These are phyloP conservation scores for Rhizophlyctis rosea DNA, from an alignment of 192 early-diverging fungal species.

Conservation along the genomic window DNA sequence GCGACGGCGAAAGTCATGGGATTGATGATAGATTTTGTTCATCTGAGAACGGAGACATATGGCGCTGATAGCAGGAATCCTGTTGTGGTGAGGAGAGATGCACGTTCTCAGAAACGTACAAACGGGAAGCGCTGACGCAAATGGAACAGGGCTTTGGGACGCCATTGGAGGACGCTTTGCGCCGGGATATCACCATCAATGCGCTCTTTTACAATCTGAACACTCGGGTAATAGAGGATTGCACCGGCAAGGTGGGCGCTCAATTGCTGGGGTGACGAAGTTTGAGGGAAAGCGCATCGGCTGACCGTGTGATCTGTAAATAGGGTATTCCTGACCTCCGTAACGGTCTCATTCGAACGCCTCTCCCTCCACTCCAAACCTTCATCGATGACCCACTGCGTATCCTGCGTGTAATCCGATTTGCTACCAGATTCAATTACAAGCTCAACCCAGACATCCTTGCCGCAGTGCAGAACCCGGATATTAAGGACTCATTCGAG, in stretches of 20 bases:
- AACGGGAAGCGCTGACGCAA: neutral
- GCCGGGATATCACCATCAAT: conserved; percentile 98
- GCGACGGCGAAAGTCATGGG: conserved; percentile 83
- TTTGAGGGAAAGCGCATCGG: too few relatives aligned
- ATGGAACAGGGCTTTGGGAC: conserved; percentile 69
- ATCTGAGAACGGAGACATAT: conserved; percentile 91
- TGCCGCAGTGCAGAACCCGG: conserved; percentile 49
- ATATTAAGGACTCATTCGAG: conserved; percentile 64
- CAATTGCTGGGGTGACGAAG: too few relatives aligned
- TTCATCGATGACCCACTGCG: conserved; percentile 95
- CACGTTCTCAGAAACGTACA: neutral
- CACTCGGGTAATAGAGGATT: conserved; percentile 41
- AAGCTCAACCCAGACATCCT: conserved; percentile 65
- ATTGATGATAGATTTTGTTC: conserved; percentile 88
- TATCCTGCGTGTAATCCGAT: conserved; percentile 88
- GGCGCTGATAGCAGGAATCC: conserved; percentile 79
- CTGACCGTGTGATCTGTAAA: neutral
- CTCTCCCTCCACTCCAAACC: conserved; percentile 82
- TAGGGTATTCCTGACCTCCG: conserved; percentile 72
- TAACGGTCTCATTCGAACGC: conserved; percentile 77
- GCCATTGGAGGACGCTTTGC: conserved; percentile 83
- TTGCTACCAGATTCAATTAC: conserved; percentile 89
- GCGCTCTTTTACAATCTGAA: conserved; percentile 96
- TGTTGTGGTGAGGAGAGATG: conserved; percentile 38
- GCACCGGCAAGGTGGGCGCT: conserved; percentile 16